phyloP scores from a whole-genome alignment of 1,284 basidiomycete genomes.

The Cryptococcus hybrid region DNA sequence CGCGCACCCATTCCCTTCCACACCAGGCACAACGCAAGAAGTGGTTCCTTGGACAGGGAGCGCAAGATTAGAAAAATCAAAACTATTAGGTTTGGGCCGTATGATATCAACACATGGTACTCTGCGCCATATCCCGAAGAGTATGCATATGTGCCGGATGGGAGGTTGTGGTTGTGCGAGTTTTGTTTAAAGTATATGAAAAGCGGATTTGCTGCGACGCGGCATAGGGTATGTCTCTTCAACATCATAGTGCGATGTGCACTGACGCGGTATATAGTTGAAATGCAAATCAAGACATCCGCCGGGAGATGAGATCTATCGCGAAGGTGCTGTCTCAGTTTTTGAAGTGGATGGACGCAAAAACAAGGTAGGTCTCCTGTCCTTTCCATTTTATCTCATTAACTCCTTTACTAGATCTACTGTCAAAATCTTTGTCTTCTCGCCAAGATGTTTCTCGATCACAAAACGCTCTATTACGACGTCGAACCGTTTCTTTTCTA shows the following conservation, averaged over 20 bases:
- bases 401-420: conserved; percentile 66
- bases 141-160: conserved; percentile 89
- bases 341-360: conserved; percentile 96
- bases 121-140: conserved; percentile 99
- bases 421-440: conserved; percentile 99
- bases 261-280: conserved; percentile 55
- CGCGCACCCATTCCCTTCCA: conserved; percentile 11
- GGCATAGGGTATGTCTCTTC: conserved; percentile 70
- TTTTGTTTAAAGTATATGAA: conserved; percentile 99
- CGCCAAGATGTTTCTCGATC: conserved; percentile 99
- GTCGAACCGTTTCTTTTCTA: conserved; percentile 99
- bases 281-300: conserved; percentile 96
- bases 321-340: conserved; percentile 82
- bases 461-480: conserved; percentile 99
- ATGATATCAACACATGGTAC: conserved; percentile 97
- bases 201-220: conserved; percentile 78
- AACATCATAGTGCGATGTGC: background rate
- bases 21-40: background rate
- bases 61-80: conserved; percentile 58
- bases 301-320: conserved; percentile 97
- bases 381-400: background rate
- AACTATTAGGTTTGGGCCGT: conserved; percentile 88
- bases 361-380: conserved; percentile 68
- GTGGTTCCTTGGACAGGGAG: background rate
- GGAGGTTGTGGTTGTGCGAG: conserved; percentile 94